A percentile compares a stretch with the other conserved stretches of the same genome.
Conservation (phyloP, 208 protist genomes). For the Crithidia brevicula region DNA sequence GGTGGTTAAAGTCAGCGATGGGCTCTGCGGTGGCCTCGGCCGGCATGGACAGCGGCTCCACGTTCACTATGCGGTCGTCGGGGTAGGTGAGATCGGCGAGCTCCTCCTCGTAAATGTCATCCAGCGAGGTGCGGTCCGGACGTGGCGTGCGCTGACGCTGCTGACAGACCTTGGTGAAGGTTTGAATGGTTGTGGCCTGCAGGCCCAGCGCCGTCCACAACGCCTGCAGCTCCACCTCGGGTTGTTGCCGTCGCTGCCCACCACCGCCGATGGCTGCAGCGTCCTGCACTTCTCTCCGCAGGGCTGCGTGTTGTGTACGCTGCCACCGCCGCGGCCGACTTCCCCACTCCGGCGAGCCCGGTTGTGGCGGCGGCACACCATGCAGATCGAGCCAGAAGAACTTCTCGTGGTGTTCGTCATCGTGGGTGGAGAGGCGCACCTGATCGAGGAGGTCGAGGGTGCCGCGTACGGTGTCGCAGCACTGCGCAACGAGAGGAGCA, state of each 20-base stretch:
- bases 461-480: constrained; percentile 20
- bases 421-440: background rate
- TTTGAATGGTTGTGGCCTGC: background rate
- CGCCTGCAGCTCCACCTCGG: constrained; percentile 9
- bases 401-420: background rate
- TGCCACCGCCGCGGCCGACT: constrained; percentile 2
- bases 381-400: constrained; percentile 49
- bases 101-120: constrained; percentile 35
- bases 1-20: background rate
- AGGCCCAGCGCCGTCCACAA: constrained; percentile 21
- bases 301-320: background rate
- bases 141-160: constrained; percentile 7
- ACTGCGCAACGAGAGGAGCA: constrained; percentile 13
- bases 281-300: background rate
- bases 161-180: background rate
- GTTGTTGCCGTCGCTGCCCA: background rate
- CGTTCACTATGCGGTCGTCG: constrained; percentile 21
- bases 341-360: constrained; percentile 4
- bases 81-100: constrained; percentile 16
- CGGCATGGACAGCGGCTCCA: background rate
- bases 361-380: constrained; percentile 28
- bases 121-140: constrained; percentile 13
- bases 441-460: constrained; percentile 10
- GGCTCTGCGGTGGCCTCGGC: background rate
- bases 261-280: background rate